A percentile compares a stretch with the other conserved stretches of the same genome.
phyloP scores from a whole-genome alignment of 345 rosid genomes.

The Eucalyptus leucophloia region DNA sequence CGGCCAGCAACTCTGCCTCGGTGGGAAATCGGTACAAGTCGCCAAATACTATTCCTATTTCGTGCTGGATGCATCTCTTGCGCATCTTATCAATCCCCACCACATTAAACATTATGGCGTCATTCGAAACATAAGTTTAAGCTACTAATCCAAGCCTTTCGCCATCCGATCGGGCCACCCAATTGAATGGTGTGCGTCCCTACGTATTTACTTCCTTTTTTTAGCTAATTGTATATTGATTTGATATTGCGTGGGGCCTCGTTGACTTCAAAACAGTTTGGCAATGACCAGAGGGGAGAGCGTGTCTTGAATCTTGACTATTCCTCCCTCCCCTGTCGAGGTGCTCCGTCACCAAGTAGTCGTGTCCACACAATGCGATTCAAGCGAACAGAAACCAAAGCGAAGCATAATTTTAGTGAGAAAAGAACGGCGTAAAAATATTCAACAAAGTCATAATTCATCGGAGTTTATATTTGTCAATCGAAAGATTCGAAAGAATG shows the following conservation, averaged over 20 bases:
- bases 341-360: neutral
- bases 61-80: neutral
- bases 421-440: no score
- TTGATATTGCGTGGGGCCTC: neutral
- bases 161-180: neutral
- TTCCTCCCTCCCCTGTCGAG: neutral
- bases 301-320: neutral
- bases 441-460: neutral
- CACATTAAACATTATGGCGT: neutral
- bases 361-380: neutral
- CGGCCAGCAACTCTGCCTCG: neutral
- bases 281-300: neutral
- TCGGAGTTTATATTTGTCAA: accelerated
- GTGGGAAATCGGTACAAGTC: neutral
- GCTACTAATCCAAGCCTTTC: neutral
- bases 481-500: neutral
- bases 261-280: neutral
- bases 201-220: neutral
- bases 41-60: neutral
- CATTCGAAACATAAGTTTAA: neutral
- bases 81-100: neutral
- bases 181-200: neutral
- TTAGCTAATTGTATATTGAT: neutral
- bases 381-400: neutral
- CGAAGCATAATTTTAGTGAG: neutral